phyloP scores from a whole-genome alignment of 2,329 filamentous ascomycete species.

The Dothidotthia symphoricarpi region DNA sequence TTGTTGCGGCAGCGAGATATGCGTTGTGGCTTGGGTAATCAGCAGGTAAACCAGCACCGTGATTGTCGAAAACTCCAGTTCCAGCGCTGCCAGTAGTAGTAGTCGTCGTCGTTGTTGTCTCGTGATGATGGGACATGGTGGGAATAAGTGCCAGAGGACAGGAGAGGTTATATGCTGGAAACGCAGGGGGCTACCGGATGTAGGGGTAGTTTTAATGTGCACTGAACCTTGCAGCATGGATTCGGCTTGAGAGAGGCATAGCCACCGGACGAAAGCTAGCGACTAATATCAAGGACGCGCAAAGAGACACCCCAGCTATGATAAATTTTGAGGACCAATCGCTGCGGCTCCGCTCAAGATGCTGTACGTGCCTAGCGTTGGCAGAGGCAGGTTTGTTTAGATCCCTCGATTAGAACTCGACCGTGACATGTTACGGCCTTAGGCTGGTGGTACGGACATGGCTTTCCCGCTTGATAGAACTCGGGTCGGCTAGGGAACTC shows the following conservation, averaged over 20 bases:
- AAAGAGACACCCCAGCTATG: constrained; percentile 10
- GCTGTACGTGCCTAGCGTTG: constrained; percentile 15
- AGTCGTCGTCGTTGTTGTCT: constrained; percentile 6
- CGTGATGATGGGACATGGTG: constrained; percentile 11
- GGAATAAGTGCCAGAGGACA: constrained; percentile 5
- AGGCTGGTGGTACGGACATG: constrained; percentile 1
- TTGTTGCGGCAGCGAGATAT: constrained; percentile 15
- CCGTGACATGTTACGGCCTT: too few species aligned
- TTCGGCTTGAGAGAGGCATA: constrained; percentile 14
- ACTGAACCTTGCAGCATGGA: constrained; percentile 15
- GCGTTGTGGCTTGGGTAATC: constrained; percentile 12
- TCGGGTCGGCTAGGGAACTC: too few species aligned
- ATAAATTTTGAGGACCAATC: constrained; percentile 15
- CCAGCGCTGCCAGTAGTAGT: constrained; percentile 5
- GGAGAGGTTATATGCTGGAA: constrained; percentile 15
- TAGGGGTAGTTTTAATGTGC: constrained; percentile 9
- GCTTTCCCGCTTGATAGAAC: constrained; percentile 4
- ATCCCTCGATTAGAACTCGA: too few species aligned
- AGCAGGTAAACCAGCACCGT: constrained; percentile 16
- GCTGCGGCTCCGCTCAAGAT: constrained; percentile 25
- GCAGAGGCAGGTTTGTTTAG: constrained; percentile 10
- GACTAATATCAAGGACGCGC: constrained; percentile 16
- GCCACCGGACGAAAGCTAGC: constrained; percentile 25
- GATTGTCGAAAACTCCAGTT: constrained; percentile 11
- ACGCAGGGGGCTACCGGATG: constrained; percentile 1